phyloP scores from a whole-genome alignment of 352 stramenopile species.

The Phytophthora tentaculata region DNA sequence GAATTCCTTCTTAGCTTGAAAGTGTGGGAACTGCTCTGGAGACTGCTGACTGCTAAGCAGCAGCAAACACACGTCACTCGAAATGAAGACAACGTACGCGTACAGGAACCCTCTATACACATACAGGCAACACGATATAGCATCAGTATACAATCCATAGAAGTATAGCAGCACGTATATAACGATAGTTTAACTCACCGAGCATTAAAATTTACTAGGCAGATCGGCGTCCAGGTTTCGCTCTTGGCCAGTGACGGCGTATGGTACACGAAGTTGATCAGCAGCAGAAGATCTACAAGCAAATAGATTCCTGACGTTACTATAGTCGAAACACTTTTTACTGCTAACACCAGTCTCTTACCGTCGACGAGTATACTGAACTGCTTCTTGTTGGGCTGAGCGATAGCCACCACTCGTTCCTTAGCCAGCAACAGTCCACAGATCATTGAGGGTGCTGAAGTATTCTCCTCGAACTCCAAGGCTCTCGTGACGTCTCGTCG shows the following conservation, averaged over 20 bases:
- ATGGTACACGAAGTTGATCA: slow-evolving; percentile 80
- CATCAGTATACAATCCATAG: background rate
- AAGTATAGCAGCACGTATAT: background rate
- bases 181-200: too few relatives aligned
- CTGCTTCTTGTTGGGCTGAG: slow-evolving; percentile 66
- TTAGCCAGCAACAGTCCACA: slow-evolving; percentile 60
- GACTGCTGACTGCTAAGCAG: slow-evolving; percentile 76
- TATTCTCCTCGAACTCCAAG: slow-evolving; percentile 48
- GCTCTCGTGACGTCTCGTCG: slow-evolving; percentile 51
- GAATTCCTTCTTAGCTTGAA: slow-evolving; percentile 65
- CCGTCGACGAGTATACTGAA: slow-evolving; percentile 72
- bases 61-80: slow-evolving; percentile 58
- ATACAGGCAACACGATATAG: background rate
- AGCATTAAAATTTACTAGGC: slow-evolving; percentile 68
- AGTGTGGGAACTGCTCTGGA: slow-evolving; percentile 71
- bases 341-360: slow-evolving; percentile 20
- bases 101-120: slow-evolving; percentile 67
- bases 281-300: slow-evolving; percentile 66
- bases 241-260: slow-evolving; percentile 62
- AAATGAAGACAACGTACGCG: slow-evolving; percentile 74
- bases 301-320: background rate
- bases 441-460: slow-evolving; percentile 49
- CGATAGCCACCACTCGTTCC: slow-evolving; percentile 60
- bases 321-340: too few relatives aligned
- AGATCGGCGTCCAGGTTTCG: slow-evolving; percentile 82